These are phyloP conservation scores for Kwoniella mangroviensis DNA, from an alignment of 768 basidiomycete genomes.

Conservation along the genomic window DNA sequence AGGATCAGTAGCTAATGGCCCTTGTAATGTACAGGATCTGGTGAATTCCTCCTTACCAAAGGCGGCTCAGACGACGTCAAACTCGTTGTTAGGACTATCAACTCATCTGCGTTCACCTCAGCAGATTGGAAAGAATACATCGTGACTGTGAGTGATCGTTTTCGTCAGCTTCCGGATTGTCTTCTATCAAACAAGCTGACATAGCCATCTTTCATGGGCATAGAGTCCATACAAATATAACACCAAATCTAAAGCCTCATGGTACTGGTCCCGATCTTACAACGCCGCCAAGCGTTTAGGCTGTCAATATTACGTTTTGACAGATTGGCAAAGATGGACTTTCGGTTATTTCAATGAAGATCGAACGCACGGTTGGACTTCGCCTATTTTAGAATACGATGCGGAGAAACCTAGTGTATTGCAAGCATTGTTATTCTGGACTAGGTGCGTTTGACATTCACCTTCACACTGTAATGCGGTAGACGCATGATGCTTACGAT, in stretches of 20 bases:
- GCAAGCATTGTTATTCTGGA: conserved; percentile 55
- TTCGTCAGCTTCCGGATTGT: not conserved
- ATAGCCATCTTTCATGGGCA: not conserved
- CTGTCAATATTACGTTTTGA: conserved; percentile 55
- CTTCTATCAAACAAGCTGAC: not conserved
- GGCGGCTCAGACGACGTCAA: conserved; percentile 49
- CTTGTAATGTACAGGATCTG: conserved; percentile 43
- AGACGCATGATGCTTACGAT: conserved; percentile 16
- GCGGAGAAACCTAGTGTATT: conserved; percentile 44
- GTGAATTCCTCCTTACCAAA: conserved; percentile 54
- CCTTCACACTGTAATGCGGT: not conserved
- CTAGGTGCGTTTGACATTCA: conserved; percentile 34
- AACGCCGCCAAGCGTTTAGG: conserved; percentile 50
- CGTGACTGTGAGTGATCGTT: conserved; percentile 43
- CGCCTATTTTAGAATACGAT: conserved; percentile 39
- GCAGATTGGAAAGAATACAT: conserved; percentile 57
- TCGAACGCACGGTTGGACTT: conserved; percentile 42
- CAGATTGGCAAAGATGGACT: conserved; percentile 57
- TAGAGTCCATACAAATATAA: conserved; percentile 56
- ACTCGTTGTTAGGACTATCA: conserved; percentile 57
- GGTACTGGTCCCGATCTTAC: conserved; percentile 58
- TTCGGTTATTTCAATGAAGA: conserved; percentile 56
- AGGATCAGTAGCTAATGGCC: not conserved
- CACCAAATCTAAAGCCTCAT: conserved; percentile 57
- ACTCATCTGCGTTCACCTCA: conserved; percentile 53